Evolutionary conservation across 257 asterid genomes (phyloP), one percentile per base, ranked within the genome.

Genomic region (Solanum sitiens): DNA sequence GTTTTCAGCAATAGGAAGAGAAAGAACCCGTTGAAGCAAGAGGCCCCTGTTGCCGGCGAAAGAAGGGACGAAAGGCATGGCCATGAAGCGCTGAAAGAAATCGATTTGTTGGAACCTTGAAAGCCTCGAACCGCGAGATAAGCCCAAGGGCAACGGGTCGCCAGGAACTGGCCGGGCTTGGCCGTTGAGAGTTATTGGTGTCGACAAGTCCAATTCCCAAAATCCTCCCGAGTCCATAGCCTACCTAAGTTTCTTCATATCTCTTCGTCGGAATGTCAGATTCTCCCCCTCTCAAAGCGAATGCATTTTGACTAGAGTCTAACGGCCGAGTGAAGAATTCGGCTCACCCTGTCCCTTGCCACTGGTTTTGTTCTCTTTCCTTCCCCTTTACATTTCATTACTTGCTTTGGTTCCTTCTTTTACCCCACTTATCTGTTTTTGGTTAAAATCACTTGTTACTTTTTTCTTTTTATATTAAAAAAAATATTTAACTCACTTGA

Each of bases 71-170:
- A 94, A 90, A 44, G 98, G 98, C 90, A 88, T 87, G n/a, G 95
- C 92, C 98, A 96, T 96, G 90, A 96, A 96, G 10, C 96, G 95
- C 93, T 96, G 98, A 88, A 96, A 91, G 95, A 96, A 96, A 91
- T 96, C 96, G 30, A 93, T 87, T 90, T 95, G 98, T 84, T 87
- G 92, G 77, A 92, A 94, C 37, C 98, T 95, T 35, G 98, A 93
- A 14, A 96, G 93, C 83, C 90, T 87, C 25, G 87, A 65, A 3
- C 98, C 98, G 25, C 98, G 95, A 61, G 94, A 90, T 86, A 93
- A 25, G 4, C 98, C 98, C 87, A 96, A 84, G 2, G 98, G 98
- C 12, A 95, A 89, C 53, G 92, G 90, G 87, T 89, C 93, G 37
- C 92, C 94, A 14, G 92, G 89, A 42, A 91, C 93, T 39, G 96